Base-by-base conservation (phyloP, 1,284 basidiomycete genomes). In the Ganoderma meredithae region DNA sequence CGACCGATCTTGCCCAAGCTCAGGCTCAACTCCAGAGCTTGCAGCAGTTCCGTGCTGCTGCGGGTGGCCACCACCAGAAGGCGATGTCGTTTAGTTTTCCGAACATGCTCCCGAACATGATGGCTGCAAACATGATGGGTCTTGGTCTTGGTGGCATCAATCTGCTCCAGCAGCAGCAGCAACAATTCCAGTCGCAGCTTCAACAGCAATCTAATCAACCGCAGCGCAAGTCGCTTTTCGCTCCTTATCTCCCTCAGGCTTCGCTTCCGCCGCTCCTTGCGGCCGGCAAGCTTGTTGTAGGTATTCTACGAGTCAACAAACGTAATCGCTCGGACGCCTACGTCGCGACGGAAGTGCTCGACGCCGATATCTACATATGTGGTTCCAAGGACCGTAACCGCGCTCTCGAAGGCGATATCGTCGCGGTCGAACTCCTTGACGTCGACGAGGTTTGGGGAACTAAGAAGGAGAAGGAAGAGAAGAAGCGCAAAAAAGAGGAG, bases 401-500 rank as follows among this genome's bases (percentile, higher is more conserved):
- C 74, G 98, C 98, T 41, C 87, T 99, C 53, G 98, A 99, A 79
- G 98, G 98, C 49, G 98, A 99, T 79, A 96, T 99, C 68, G 98
- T 99, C 68, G 98, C 98, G 33, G 95, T 99, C 47, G 98, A 99
- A 81, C 88, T 99, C 56, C 88, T 99, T 68, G 97, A 99, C 74
- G 97, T 97, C 31, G 96, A 98, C 76, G 96, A 98, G 81, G 97
- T 99, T 9, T 99, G 98, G 98, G 92, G 93, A 25, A 98, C 97
- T 17, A 99, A 99, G 86, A 99, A 99, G 84, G 98, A 99, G 84
- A 99, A 99, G 84, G 97, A 99, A 80, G 98, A 99, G 85, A 99
- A 99, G 90, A 98, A 98, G 86, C 88, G 96, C 77, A 98, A 98
- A 83, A 99, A 99, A 88, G 98, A 99, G 83, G 98, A 99, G 83